These are phyloP conservation scores for Colletotrichum kahawae DNA, from an alignment of 2,329 filamentous ascomycete species.

Conservation along the genomic window DNA sequence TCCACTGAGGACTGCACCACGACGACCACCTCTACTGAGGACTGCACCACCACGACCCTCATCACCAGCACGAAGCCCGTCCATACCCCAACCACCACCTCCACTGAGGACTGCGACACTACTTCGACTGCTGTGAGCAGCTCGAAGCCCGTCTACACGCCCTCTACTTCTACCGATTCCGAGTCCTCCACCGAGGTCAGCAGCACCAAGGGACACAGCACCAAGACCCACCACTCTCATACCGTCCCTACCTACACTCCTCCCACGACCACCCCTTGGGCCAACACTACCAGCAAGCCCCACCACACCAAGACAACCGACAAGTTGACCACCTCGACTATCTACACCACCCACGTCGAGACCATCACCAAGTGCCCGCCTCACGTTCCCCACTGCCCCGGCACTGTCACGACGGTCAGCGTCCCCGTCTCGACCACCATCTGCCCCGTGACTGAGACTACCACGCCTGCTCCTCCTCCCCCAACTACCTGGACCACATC, in stretches of 20 bases:
- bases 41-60: background rate
- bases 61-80: background rate
- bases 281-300: background rate
- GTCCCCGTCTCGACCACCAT: conserved; percentile 43
- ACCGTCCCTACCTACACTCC: conserved; percentile 5
- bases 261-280: background rate
- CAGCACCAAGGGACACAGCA: background rate
- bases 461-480: background rate
- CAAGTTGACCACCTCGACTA: conserved; percentile 21
- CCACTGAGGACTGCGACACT: background rate
- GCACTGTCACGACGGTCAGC: conserved; percentile 43
- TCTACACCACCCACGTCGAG: conserved; percentile 21
- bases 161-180: background rate
- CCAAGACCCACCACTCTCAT: background rate
- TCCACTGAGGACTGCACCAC: background rate
- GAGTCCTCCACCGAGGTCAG: background rate
- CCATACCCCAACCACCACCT: background rate
- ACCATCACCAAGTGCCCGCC: conserved; percentile 22
- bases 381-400: conserved; percentile 15
- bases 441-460: conserved; percentile 28
- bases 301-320: conserved; percentile 2
- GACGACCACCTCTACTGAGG: background rate
- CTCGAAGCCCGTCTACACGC: background rate
- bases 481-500: conserved; percentile 40
- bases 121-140: background rate